phyloP scores from a whole-genome alignment of 176 grass and related monocot species.

The Cenchrus fungigraminus region DNA sequence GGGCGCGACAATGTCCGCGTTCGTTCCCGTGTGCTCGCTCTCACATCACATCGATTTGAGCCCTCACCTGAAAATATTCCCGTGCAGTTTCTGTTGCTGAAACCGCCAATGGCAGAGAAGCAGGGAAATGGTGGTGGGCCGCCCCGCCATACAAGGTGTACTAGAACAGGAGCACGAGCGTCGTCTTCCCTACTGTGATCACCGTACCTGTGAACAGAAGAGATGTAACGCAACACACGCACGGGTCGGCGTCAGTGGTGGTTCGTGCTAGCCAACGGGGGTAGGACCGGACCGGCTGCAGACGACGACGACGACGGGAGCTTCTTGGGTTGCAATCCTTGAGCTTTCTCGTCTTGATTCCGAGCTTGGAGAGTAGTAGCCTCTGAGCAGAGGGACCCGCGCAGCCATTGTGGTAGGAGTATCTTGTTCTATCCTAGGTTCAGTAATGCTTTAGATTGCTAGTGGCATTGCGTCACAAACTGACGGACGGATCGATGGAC shows the following conservation, averaged over 20 bases:
- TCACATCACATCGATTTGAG: not conserved
- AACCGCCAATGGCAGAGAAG: not conserved
- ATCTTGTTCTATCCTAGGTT: not conserved
- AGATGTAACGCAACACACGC: not conserved
- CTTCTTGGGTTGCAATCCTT: too few species aligned
- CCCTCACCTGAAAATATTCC: slow-evolving; percentile 3
- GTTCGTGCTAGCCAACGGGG: not conserved
- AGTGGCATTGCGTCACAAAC: not conserved
- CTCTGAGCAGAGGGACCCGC: not conserved
- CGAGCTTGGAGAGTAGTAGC: not conserved
- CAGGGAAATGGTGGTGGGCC: not conserved
- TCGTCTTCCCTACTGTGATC: not conserved
- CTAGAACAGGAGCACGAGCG: not conserved
- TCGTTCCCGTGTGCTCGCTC: too few species aligned
- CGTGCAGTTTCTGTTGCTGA: not conserved
- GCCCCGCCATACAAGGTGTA: too few species aligned
- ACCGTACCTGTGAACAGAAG: not conserved
- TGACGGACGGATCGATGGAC: not conserved
- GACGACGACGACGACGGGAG: too few species aligned
- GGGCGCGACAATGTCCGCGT: too few species aligned
- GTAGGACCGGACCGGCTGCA: too few species aligned
- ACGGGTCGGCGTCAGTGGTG: not conserved
- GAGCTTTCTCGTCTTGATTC: not conserved
- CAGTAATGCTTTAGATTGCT: too few species aligned
- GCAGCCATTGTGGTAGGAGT: not conserved